A percentile compares a stretch with the other conserved stretches of the same genome.
phyloP scores from a whole-genome alignment of 1,284 basidiomycete species.

The Sanghuangporus baumii region DNA sequence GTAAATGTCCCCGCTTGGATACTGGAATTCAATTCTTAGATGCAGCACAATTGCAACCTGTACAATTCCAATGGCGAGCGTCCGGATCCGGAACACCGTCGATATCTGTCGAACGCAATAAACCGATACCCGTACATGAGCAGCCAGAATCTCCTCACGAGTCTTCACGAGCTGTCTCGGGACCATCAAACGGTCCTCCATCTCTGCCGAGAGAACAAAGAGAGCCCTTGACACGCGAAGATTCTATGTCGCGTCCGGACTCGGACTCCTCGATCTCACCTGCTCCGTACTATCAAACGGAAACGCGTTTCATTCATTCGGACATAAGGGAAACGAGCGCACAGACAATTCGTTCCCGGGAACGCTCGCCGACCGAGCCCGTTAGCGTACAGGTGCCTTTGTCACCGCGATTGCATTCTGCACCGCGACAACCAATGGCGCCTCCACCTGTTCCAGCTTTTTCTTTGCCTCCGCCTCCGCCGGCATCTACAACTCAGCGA shows the following conservation, averaged over 20 bases:
- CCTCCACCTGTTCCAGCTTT: conserved; percentile 2
- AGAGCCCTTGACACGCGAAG: background rate
- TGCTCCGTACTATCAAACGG: conserved; percentile 3
- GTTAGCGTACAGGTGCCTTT: background rate
- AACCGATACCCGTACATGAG: background rate
- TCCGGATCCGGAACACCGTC: background rate
- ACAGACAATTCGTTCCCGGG: too few relatives aligned
- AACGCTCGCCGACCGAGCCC: background rate
- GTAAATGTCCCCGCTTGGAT: background rate
- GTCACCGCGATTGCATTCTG: background rate
- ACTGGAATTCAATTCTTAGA: background rate
- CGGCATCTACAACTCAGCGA: background rate
- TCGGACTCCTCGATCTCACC: conserved; percentile 27
- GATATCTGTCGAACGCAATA: background rate
- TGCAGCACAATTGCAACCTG: background rate
- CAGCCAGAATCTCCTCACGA: background rate
- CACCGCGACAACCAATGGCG: background rate
- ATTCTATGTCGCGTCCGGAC: background rate
- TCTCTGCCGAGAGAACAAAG: background rate
- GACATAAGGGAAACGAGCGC: background rate
- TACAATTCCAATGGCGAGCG: background rate
- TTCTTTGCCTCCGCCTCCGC: background rate
- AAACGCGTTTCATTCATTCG: background rate
- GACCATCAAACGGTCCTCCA: conserved; percentile 5
- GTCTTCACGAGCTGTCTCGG: conserved; percentile 22